A percentile compares a stretch with the other conserved stretches of the same genome.
phyloP scores from a whole-genome alignment of 352 stramenopile species.

The Globisporangium carolinianum region DNA sequence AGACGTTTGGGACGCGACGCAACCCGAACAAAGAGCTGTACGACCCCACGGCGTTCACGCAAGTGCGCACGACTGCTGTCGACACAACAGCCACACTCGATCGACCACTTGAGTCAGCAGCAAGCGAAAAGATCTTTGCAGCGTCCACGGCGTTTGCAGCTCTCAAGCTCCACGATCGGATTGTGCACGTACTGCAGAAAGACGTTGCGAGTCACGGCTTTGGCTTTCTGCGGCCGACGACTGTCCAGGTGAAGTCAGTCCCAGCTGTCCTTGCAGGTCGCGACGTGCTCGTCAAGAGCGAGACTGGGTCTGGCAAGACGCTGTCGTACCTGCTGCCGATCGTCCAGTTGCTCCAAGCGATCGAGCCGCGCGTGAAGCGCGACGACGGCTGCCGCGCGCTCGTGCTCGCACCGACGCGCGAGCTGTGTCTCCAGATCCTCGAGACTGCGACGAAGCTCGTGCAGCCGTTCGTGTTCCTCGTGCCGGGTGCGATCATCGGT shows the following conservation, averaged over 20 bases:
- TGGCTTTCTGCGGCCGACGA: constrained; percentile 69
- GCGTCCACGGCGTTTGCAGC: constrained; percentile 54
- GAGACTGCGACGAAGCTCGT: constrained; percentile 94
- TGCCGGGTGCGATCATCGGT: constrained; percentile 89
- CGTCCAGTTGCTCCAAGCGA: constrained; percentile 80
- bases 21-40: constrained; percentile 83
- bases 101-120: constrained; percentile 59
- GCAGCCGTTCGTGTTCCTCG: constrained; percentile 87
- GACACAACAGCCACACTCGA: constrained; percentile 53
- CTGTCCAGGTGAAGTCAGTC: constrained; percentile 79
- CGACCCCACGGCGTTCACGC: constrained; percentile 48
- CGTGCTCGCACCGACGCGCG: constrained; percentile 92
- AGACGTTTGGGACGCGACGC: constrained; percentile 61
- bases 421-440: constrained; percentile 95
- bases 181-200: constrained; percentile 67
- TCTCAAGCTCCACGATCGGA: constrained; percentile 56
- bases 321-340: constrained; percentile 95
- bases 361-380: constrained; percentile 64
- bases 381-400: constrained; percentile 88
- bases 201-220: constrained; percentile 46
- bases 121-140: constrained; percentile 81
- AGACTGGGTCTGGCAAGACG: constrained; percentile 96
- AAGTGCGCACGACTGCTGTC: constrained; percentile 37
- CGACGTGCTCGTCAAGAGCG: constrained; percentile 93
- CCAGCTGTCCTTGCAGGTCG: constrained; percentile 56